A percentile compares a stretch with the other conserved stretches of the same genome.
phyloP scores from a whole-genome alignment of 345 rosid species.

The Tarenaya hassleriana region DNA sequence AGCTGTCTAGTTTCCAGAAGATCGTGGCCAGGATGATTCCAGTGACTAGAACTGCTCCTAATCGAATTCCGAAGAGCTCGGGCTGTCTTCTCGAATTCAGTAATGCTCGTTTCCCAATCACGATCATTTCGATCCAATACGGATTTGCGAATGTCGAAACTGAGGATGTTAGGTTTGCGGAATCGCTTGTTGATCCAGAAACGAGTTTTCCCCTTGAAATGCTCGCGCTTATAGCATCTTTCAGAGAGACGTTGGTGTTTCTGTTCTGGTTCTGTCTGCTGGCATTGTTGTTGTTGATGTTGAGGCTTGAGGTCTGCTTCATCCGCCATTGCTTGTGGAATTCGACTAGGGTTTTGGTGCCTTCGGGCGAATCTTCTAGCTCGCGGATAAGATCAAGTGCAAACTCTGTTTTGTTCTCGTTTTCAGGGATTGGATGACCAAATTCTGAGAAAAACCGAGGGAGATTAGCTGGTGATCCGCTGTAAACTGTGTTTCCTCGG shows the following conservation, averaged over 20 bases:
- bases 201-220: conserved; percentile 79
- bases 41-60: conserved; percentile 71
- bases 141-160: conserved; percentile 82
- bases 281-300: conserved; percentile 5
- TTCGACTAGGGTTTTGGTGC: conserved; percentile 63
- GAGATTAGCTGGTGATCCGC: conserved; percentile 53
- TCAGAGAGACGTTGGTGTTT: conserved; percentile 40
- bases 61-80: conserved; percentile 65
- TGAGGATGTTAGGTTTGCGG: conserved; percentile 35
- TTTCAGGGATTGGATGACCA: conserved; percentile 79
- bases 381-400: conserved; percentile 81
- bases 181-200: conserved; percentile 46
- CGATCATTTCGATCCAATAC: conserved; percentile 69
- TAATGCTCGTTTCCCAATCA: conserved; percentile 58
- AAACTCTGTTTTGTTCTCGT: conserved; percentile 79
- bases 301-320: no score
- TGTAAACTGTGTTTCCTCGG: conserved; percentile 66
- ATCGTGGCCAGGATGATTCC: conserved; percentile 85
- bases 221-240: conserved; percentile 73
- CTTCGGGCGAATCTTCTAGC: conserved; percentile 69
- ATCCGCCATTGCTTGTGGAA: conserved; percentile 64
- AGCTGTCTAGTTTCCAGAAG: conserved; percentile 66
- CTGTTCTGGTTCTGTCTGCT: not conserved
- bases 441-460: conserved; percentile 64
- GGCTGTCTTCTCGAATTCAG: conserved; percentile 77